Evolutionary conservation across 2,329 filamentous ascomycete genomes (phyloP).

Genomic region (Penicillium freii): DNA sequence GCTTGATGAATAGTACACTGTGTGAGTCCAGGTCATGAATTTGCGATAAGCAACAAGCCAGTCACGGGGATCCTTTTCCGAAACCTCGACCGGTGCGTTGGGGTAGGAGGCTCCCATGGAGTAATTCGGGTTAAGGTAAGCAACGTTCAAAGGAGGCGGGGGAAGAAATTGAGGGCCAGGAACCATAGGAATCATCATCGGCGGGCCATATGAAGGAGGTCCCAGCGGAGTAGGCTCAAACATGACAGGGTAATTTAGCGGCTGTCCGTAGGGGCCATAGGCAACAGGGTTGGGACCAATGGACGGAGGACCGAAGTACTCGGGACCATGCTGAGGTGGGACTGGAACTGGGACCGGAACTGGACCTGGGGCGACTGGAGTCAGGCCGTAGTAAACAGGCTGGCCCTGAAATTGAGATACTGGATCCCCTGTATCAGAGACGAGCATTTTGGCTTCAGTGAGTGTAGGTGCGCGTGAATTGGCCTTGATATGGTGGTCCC

Average conservation of each 20-base stretch:
- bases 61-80: background rate
- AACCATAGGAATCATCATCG: background rate
- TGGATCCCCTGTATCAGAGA: background rate
- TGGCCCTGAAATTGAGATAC: too few relatives aligned
- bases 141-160: background rate
- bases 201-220: background rate
- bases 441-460: background rate
- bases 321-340: background rate
- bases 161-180: background rate
- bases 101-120: background rate
- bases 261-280: background rate
- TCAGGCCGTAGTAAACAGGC: background rate
- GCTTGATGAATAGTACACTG: background rate
- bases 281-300: background rate
- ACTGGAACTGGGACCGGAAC: background rate
- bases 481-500: background rate
- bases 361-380: background rate
- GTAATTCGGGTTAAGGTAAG: background rate
- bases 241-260: background rate
- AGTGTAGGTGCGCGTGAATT: background rate
- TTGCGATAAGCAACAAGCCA: background rate
- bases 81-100: background rate
- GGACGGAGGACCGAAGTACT: background rate
- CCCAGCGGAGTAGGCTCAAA: background rate
- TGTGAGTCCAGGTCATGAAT: background rate